phyloP scores from a whole-genome alignment of 441 rosid genomes.

The Biscutella auriculata region DNA sequence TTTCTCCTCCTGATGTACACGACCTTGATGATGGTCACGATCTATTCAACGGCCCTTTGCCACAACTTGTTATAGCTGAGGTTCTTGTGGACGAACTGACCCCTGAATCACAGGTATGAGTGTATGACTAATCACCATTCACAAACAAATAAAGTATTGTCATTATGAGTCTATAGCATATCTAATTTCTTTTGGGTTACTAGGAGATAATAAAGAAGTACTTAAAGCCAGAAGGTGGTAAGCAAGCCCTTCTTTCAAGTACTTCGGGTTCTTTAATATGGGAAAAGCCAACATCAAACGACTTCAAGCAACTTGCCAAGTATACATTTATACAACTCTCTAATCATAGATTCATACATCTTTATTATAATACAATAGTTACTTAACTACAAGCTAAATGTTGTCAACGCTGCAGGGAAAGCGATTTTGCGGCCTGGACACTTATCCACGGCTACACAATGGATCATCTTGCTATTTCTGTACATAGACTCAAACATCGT shows the following conservation, averaged over 20 bases:
- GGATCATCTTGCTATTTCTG: conserved; percentile 73
- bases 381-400: not conserved
- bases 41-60: conserved; percentile 51
- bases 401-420: conserved; percentile 37
- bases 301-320: conserved; percentile 72
- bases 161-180: not conserved
- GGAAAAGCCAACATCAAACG: conserved; percentile 58
- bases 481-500: conserved; percentile 52
- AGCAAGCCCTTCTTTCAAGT: conserved; percentile 68
- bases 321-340: not conserved
- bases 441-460: conserved; percentile 82
- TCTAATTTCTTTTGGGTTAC: conserved; percentile 2
- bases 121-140: too few relatives aligned
- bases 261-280: conserved; percentile 65
- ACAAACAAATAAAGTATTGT: not conserved
- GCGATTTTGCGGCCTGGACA: conserved; percentile 89
- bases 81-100: conserved; percentile 72
- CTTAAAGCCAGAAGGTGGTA: conserved; percentile 35
- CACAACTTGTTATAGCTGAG: conserved; percentile 71
- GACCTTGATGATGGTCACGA: conserved; percentile 32
- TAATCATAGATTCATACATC: not conserved
- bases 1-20: conserved; percentile 52
- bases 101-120: conserved; percentile 57
- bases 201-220: conserved; percentile 66
- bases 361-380: not conserved